A percentile compares a stretch with the other conserved stretches of the same genome.
Conservation (phyloP, 352 stramenopile species). For the Globisporangium uncinulatum region DNA sequence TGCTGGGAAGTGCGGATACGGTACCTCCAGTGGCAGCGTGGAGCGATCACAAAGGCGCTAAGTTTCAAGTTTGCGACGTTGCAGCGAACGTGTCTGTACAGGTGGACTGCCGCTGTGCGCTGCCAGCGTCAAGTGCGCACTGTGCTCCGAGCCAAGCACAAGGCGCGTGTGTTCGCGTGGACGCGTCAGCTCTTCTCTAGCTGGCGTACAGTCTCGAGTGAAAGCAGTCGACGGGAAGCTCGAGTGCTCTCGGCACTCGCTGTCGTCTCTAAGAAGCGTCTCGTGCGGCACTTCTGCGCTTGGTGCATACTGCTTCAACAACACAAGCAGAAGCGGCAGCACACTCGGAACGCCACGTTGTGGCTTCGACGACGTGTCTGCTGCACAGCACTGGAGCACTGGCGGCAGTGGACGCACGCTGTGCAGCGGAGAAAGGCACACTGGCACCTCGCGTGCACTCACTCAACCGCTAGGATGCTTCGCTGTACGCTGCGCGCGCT, state of each 20-base stretch:
- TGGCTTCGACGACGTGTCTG: not conserved
- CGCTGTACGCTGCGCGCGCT: not conserved
- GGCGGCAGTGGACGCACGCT: not conserved
- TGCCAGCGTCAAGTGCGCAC: slow-evolving; percentile 11
- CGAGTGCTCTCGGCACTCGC: not conserved
- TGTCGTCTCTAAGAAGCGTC: not conserved
- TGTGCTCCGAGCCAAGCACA: slow-evolving; percentile 10
- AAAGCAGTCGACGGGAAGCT: not conserved
- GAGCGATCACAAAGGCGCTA: slow-evolving; percentile 16
- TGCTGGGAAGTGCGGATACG: slow-evolving; percentile 7
- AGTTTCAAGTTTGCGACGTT: slow-evolving; percentile 23
- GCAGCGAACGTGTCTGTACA: slow-evolving; percentile 15
- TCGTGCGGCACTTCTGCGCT: slow-evolving; percentile 4
- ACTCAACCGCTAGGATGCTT: not conserved
- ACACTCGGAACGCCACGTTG: not conserved
- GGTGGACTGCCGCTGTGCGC: slow-evolving; percentile 23
- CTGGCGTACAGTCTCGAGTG: not conserved
- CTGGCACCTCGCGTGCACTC: not conserved
- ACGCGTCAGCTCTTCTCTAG: not conserved
- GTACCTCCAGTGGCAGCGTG: not conserved
- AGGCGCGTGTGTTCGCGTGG: not conserved
- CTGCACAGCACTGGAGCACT: not conserved
- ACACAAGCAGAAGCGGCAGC: slow-evolving; percentile 2
- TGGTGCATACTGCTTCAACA: not conserved
- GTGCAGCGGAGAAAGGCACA: not conserved